Base-by-base conservation (phyloP, 495 filamentous ascomycete species). In the Neurospora sp. region DNA sequence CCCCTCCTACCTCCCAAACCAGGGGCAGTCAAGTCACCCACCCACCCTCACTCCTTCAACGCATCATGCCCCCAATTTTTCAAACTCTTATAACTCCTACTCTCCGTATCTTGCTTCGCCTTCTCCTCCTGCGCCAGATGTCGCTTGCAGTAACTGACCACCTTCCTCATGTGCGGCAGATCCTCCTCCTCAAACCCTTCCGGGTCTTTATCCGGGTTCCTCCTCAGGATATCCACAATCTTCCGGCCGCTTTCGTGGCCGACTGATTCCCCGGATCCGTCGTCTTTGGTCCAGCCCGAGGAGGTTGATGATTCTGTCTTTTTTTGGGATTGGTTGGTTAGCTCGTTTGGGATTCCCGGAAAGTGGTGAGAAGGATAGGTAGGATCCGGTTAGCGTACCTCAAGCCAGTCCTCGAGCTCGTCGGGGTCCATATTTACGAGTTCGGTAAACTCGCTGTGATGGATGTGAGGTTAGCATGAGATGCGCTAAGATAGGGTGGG, bases 61-160 rank as follows among this genome's bases (percentile, higher is more conserved):
- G 88, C 79, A 85, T 92, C 90, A 80, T 92, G 89, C 1, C 89
- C 88, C 89, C 90, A 92, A 73, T 91, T 92, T 84, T 91, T 91
- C 80, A 92, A 86, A 88, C 41, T 86, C 77, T 46, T 80, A 75
- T 37, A 81, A 72, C 72, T 77, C 77, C 70, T 82, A 74, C 39
- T 77, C 6, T 39, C 71, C 5, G 5, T 84, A 84, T 79, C 90
- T 77, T 74, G 82, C 81, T 89, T 91, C 14, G 85, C 88, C 38
- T 80, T 85, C 44, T 84, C 85, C 81, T 93, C 90, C 78, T 91
- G 88, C 35, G 88, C 90, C 4, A 92, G 76, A 80, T 91, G 90
- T 4, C 91, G 82, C 79, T 92, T 92, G 76, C 86, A 88, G 70
- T 88, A 89, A 18, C 35, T 72, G 14, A 73, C 72, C 9, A 91